Conservation (phyloP, 2,329 filamentous ascomycete species). For the Pseudocercospora cruenta region DNA sequence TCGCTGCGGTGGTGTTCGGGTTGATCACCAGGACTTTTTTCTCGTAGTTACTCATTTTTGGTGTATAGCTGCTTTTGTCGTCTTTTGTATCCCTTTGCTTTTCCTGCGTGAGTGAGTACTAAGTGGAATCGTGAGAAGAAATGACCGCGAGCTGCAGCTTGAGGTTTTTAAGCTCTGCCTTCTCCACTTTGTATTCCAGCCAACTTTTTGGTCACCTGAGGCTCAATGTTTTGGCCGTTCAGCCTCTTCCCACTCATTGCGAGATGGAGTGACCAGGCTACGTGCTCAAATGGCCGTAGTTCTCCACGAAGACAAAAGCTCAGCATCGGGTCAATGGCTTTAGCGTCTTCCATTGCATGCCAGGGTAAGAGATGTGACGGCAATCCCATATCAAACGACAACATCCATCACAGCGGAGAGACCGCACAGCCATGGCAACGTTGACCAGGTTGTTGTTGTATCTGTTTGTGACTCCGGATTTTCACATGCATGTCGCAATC, state of each 20-base stretch:
- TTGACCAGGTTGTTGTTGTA: too few relatives aligned
- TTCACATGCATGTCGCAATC: too few relatives aligned
- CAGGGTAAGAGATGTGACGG: too few relatives aligned
- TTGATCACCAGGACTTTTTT: conserved; percentile 71
- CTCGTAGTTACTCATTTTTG: conserved; percentile 20
- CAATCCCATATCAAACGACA: too few relatives aligned
- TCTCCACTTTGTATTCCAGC: neutral
- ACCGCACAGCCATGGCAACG: too few relatives aligned
- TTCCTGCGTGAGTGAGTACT: neutral
- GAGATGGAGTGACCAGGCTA: neutral
- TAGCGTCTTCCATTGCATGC: too few relatives aligned
- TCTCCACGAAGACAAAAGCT: too few relatives aligned
- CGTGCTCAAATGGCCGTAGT: neutral
- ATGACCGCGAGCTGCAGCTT: neutral
- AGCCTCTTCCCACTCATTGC: neutral
- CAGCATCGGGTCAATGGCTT: neutral
- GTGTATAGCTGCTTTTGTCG: neutral
- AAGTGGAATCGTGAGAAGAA: neutral
- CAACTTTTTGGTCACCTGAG: neutral
- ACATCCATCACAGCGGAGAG: too few relatives aligned
- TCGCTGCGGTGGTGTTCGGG: conserved; percentile 73
- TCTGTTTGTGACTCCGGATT: too few relatives aligned
- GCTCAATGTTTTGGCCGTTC: neutral
- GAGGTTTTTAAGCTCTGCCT: neutral
- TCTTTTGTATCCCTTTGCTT: neutral